Percentiles rank a stretch among this genome's conserved stretches.
phyloP scores from a whole-genome alignment of 257 asterid species.

The Knoxia roxburghii region DNA sequence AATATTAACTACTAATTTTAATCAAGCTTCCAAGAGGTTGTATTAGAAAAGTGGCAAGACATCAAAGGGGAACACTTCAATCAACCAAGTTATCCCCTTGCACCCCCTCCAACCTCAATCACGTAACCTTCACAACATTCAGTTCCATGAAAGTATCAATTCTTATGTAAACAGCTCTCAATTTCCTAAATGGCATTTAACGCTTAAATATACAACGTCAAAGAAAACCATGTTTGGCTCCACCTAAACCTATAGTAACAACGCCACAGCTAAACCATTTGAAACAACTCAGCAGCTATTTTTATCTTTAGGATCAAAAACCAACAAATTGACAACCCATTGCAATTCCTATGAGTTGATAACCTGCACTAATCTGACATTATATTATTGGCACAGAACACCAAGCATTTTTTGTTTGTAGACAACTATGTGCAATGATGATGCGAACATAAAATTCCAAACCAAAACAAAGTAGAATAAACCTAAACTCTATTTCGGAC shows the following conservation, averaged over 20 bases:
- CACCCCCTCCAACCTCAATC: background rate
- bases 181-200: background rate
- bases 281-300: background rate
- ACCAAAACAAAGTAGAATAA: too few species aligned
- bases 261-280: background rate
- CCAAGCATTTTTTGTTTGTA: background rate
- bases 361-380: background rate
- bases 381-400: background rate
- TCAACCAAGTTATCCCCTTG: background rate
- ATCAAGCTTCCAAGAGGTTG: background rate
- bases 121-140: background rate
- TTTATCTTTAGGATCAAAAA: background rate
- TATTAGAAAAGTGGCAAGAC: background rate
- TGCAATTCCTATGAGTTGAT: background rate
- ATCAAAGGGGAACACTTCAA: background rate
- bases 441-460: background rate
- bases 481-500: background rate
- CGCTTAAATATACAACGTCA: background rate
- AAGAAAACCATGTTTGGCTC: background rate
- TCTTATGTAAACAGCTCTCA: background rate
- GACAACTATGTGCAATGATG: background rate
- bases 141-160: background rate
- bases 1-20: too few species aligned
- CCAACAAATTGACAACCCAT: background rate
- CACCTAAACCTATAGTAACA: background rate